These are phyloP conservation scores for Ophiostoma quercus DNA, from an alignment of 2,329 filamentous ascomycete genomes.

Conservation along the genomic window DNA sequence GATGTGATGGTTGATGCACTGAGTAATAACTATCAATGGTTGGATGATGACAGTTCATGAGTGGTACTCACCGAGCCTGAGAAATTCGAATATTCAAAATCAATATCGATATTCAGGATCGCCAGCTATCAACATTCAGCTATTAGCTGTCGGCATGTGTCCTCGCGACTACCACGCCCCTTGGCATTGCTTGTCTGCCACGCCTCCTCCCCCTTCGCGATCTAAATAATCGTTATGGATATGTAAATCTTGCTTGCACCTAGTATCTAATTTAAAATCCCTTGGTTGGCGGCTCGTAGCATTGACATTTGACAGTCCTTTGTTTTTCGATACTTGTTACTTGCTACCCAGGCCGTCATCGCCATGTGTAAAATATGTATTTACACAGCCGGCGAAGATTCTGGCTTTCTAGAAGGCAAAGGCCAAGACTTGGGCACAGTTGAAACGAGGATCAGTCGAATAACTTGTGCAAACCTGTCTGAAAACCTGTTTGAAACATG, in stretches of 20 bases:
- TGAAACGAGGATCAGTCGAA: neutral
- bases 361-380: slow-evolving; percentile 4
- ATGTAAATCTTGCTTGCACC: neutral
- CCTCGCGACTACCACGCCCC: neutral
- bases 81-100: neutral
- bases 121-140: neutral
- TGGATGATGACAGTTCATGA: neutral
- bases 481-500: neutral
- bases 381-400: neutral
- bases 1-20: neutral
- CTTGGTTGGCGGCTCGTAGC: neutral
- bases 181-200: neutral
- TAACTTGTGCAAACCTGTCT: neutral
- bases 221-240: neutral
- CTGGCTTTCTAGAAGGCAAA: neutral
- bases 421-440: neutral
- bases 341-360: neutral
- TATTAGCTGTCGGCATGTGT: neutral
- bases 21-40: neutral
- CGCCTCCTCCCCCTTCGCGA: neutral
- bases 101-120: neutral
- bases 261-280: neutral
- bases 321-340: neutral
- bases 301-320: neutral
- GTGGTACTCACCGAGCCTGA: neutral